These are phyloP conservation scores for Fragilaria radians DNA, from an alignment of 108 stramenopile species.

Conservation along the genomic window DNA sequence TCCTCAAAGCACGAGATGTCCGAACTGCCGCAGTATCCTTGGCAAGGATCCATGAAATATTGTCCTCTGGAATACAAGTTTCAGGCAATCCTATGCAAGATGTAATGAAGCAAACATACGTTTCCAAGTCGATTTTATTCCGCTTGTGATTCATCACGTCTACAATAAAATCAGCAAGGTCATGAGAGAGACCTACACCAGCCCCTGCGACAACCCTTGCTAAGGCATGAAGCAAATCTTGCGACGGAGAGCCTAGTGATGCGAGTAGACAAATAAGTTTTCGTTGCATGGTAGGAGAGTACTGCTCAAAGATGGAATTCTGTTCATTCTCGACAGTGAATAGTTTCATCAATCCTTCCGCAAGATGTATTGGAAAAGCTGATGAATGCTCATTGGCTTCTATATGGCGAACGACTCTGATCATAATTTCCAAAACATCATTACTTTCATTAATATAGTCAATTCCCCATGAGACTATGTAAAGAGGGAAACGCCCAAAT, in stretches of 20 bases:
- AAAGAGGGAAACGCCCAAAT: constrained; percentile 14
- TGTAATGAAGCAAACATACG: constrained; percentile 50
- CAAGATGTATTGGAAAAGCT: neutral
- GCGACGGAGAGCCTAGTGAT: constrained; percentile 33
- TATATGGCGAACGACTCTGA: constrained; percentile 15
- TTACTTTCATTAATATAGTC: constrained; percentile 23
- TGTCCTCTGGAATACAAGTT: neutral
- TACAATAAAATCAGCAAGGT: constrained; percentile 31
- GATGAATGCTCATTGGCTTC: neutral
- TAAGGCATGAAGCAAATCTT: constrained; percentile 19
- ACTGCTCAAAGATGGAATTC: constrained; percentile 40
- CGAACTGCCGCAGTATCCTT: neutral
- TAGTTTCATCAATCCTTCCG: neutral
- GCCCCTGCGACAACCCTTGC: constrained; percentile 33
- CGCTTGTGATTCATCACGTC: constrained; percentile 44
- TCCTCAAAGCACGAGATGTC: neutral
- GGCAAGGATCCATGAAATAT: neutral
- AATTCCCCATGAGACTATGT: constrained; percentile 24
- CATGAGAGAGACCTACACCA: constrained; percentile 5
- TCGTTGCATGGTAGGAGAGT: constrained; percentile 41
- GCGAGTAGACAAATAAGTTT: constrained; percentile 38
- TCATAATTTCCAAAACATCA: constrained; percentile 18
- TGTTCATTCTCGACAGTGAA: neutral
- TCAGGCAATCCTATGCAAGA: constrained; percentile 16
- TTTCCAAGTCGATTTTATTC: constrained; percentile 49